These are phyloP conservation scores for Coniferiporia weirii DNA, from an alignment of 1,284 basidiomycete genomes.

Conservation along the genomic window DNA sequence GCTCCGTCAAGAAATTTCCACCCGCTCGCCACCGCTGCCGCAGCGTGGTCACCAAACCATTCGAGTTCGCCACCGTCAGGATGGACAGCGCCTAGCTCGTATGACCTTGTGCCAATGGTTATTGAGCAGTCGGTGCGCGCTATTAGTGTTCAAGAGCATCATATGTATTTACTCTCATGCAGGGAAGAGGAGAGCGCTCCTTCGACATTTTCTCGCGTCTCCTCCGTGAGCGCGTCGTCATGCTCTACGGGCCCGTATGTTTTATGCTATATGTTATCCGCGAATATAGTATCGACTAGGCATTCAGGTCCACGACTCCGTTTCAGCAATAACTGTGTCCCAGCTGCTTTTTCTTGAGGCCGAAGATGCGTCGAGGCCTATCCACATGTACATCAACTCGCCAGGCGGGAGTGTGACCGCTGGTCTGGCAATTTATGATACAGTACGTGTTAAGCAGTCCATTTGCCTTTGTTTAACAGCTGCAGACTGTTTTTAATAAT, in stretches of 20 bases:
- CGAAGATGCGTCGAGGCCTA: slow-evolving; percentile 86
- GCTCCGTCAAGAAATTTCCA: slow-evolving; percentile 4
- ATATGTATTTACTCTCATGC: not conserved
- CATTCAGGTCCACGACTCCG: slow-evolving; percentile 73
- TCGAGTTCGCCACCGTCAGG: not conserved
- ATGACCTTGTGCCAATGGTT: slow-evolving; percentile 77
- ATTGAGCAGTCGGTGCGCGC: slow-evolving; percentile 82
- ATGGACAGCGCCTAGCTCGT: slow-evolving; percentile 15
- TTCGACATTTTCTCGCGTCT: slow-evolving; percentile 94
- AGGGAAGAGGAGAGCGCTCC: slow-evolving; percentile 89
- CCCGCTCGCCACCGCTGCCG: not conserved
- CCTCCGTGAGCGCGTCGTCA: slow-evolving; percentile 86
- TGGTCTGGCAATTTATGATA: slow-evolving; percentile 92
- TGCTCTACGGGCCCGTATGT: slow-evolving; percentile 86
- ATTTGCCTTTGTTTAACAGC: not conserved
- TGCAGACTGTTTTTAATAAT: slow-evolving; percentile 19
- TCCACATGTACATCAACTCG: slow-evolving; percentile 92
- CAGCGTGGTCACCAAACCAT: not conserved
- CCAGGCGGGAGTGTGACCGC: slow-evolving; percentile 93
- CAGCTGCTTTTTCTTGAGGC: slow-evolving; percentile 93
- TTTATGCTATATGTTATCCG: slow-evolving; percentile 9
- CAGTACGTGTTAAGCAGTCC: slow-evolving; percentile 44
- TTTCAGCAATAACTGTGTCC: slow-evolving; percentile 81
- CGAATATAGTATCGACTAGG: not conserved
- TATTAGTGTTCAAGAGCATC: not conserved